phyloP scores from a whole-genome alignment of 352 stramenopile genomes.

The Phytophthora pisi region DNA sequence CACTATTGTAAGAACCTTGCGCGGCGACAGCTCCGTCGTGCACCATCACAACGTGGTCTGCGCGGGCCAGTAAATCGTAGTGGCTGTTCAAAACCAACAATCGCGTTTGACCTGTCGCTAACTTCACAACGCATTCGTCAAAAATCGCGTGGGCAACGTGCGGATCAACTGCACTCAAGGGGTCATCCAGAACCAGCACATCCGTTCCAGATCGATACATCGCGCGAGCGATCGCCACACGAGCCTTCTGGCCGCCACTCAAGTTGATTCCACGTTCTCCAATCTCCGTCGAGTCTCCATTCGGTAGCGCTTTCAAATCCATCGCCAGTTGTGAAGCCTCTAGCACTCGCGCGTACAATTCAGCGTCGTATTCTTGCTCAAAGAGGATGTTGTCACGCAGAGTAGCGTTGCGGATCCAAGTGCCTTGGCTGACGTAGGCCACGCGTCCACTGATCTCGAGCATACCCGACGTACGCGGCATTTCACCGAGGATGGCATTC shows the following conservation, averaged over 20 bases:
- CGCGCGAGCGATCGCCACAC: conserved; percentile 88
- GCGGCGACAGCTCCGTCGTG: conserved; percentile 75
- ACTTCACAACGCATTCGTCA: no score
- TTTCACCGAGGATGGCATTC: conserved; percentile 54
- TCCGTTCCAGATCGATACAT: conserved; percentile 90
- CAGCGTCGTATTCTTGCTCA: conserved; percentile 36
- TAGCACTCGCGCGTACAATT: conserved; percentile 52
- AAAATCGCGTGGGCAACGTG: conserved; percentile 95
- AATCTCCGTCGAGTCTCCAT: conserved; percentile 59
- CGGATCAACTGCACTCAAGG: conserved; percentile 93
- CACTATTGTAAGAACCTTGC: conserved; percentile 69
- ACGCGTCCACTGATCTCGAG: conserved; percentile 36
- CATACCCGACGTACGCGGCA: conserved; percentile 28
- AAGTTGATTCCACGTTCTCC: conserved; percentile 65
- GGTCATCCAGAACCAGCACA: conserved; percentile 94
- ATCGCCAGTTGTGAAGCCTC: conserved; percentile 38
- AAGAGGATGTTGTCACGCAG: conserved; percentile 93
- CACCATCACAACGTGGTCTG: conserved; percentile 63
- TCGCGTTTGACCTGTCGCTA: conserved; percentile 71
- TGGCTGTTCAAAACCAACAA: conserved; percentile 93
- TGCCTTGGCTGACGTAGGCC: conserved; percentile 88
- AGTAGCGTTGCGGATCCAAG: conserved; percentile 92
- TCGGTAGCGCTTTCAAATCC: conserved; percentile 52
- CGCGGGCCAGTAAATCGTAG: conserved; percentile 82
- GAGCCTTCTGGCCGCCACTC: conserved; percentile 65